Base-by-base conservation (phyloP, 2,329 filamentous ascomycete species). In the Colletotrichum cordylinicola region DNA sequence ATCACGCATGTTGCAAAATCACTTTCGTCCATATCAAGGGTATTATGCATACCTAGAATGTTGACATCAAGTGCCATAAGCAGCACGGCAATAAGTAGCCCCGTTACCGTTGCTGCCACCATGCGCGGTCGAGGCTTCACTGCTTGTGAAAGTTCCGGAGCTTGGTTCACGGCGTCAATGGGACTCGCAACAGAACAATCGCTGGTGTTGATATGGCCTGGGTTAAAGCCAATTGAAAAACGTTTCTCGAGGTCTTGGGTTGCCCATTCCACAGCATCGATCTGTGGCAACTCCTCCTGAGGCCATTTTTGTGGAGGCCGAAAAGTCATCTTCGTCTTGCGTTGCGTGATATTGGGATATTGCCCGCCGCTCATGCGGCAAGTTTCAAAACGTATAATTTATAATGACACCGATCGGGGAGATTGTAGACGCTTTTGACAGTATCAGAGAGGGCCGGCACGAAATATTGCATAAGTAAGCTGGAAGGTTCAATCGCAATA, bases 61-160 rank as follows among this genome's bases (percentile, higher is more conserved):
- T 64, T 64, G 15, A 64, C 61, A 39, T 64, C 61, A 21, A 64
- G 35, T 39, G 61, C 61, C 61, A 64, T 64, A 16, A 64, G 61
- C 43, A 64, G 61, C 61, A 64, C 61, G 61, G 61, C 61, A 29
- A 64, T 64, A 12, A 64, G 61, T 27, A 64, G 33, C 15, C 61
- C 61, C 6, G 61, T 39, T n/a, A 64, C 12, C 15, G 61, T 64
- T 64, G 61, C 33, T 66, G 55, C 27, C 5, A 58, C 55, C 55
- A 58, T 58, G 21, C 2, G 55, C 0, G 13, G 24, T 27, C 13
- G 21, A 58, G 55, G 24, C 27, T 29, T 58, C 55, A 6, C 12
- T 58, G 16, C 1, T 58, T 29, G 12, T 10, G 15, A 7, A 58
- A 6, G 55, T 27, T 12, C 55, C 55, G 55, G 55, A 24, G 24